Percentiles rank a stretch among this genome's conserved stretches.
These are phyloP conservation scores for Saprolegnia parasitica DNA, from an alignment of 352 stramenopile genomes.

Conservation along the genomic window DNA sequence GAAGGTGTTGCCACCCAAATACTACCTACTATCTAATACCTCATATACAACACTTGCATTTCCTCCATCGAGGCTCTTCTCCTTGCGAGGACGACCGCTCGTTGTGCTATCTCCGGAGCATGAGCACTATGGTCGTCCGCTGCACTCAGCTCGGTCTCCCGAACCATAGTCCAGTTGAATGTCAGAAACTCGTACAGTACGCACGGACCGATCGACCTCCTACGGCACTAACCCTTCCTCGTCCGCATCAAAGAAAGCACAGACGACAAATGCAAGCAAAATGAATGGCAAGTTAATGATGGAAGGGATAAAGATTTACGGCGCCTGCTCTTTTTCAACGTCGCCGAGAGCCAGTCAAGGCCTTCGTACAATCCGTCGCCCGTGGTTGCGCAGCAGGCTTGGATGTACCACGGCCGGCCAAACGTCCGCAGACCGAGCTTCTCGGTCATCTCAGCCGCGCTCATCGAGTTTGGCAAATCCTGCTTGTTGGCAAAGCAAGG, in stretches of 20 bases:
- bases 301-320: background rate
- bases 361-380: conserved; percentile 44
- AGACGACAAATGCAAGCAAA: background rate
- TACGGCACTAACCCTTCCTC: no score
- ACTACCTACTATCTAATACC: conserved; percentile 2
- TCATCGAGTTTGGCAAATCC: conserved; percentile 34
- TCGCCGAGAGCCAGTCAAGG: conserved; percentile 39
- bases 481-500: conserved; percentile 45
- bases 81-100: no score
- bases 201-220: no score
- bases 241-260: no score
- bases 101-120: no score
- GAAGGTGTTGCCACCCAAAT: background rate
- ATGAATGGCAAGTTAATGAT: background rate
- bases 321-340: conserved; percentile 27
- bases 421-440: conserved; percentile 31
- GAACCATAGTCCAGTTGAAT: background rate
- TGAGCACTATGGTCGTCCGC: no score
- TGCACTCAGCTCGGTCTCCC: no score
- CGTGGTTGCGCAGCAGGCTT: conserved; percentile 35
- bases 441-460: conserved; percentile 34
- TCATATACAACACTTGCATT: no score
- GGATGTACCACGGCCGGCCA: conserved; percentile 33
- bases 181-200: background rate
- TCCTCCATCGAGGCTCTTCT: no score